A percentile compares a stretch with the other conserved stretches of the same genome.
phyloP scores from a whole-genome alignment of 2,329 filamentous ascomycete species.

The Colletotrichum coccodes region DNA sequence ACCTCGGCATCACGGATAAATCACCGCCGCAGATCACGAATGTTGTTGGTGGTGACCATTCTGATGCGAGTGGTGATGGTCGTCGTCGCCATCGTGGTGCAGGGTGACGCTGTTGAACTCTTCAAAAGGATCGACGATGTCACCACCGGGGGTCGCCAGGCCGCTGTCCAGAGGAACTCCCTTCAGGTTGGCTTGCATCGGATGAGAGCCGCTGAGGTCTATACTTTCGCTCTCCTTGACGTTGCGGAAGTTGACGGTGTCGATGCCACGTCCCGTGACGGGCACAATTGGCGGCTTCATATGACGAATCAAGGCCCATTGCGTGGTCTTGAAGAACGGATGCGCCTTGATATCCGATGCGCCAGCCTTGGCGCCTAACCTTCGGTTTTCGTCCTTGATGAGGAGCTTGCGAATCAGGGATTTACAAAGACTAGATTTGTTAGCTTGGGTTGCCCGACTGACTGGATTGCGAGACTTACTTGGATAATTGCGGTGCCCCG shows the following conservation, averaged over 20 bases:
- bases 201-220: conserved; percentile 75
- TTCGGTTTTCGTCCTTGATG: conserved; percentile 96
- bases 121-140: conserved; percentile 88
- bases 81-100: conserved; percentile 92
- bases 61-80: conserved; percentile 43
- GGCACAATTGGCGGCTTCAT: conserved; percentile 98
- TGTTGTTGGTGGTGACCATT: conserved; percentile 35
- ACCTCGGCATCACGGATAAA: not conserved
- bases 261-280: conserved; percentile 87
- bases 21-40: not conserved
- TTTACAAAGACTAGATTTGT: conserved; percentile 83
- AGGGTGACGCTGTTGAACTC: conserved; percentile 99
- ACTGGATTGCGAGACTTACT: conserved; percentile 62
- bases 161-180: conserved; percentile 90
- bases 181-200: conserved; percentile 61
- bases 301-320: conserved; percentile 96
- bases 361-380: conserved; percentile 91
- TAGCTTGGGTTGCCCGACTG: conserved; percentile 13
- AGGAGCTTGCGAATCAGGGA: conserved; percentile 94
- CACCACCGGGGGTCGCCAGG: conserved; percentile 84
- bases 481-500: conserved; percentile 86
- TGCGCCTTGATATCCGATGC: conserved; percentile 97
- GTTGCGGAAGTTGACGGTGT: conserved; percentile 97
- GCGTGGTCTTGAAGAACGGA: conserved; percentile 94
- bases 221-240: conserved; percentile 98